These are phyloP conservation scores for Ogataea neopini DNA, from an alignment of 805 yeast species.

Conservation along the genomic window DNA sequence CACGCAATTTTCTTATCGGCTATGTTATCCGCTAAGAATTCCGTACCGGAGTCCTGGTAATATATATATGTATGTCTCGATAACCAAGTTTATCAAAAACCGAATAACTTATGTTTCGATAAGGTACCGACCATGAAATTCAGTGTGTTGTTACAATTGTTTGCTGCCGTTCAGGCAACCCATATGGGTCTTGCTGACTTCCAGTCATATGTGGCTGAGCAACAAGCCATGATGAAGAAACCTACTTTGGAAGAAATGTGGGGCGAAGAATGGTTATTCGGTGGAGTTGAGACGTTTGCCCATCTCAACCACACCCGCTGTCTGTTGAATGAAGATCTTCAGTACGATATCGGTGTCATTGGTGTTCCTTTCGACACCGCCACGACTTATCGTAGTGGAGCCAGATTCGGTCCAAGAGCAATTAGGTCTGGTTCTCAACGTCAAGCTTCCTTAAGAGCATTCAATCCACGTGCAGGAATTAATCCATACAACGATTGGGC, in stretches of 20 bases:
- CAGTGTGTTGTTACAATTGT: background rate
- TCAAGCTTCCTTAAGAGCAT: slow-evolving; percentile 68
- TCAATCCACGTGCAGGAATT: slow-evolving; percentile 55
- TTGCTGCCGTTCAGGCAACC: background rate
- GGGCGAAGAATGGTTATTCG: slow-evolving; percentile 76
- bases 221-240: background rate
- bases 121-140: background rate
- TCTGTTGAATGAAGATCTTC: slow-evolving; percentile 43
- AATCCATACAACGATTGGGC: slow-evolving; percentile 56
- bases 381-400: slow-evolving; percentile 75
- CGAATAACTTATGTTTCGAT: too few species aligned
- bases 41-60: too few species aligned
- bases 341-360: slow-evolving; percentile 68
- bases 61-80: too few species aligned
- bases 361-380: slow-evolving; percentile 89
- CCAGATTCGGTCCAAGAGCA: slow-evolving; percentile 79
- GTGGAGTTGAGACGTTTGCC: slow-evolving; percentile 71
- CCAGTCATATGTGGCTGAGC: background rate
- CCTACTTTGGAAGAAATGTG: slow-evolving; percentile 59
- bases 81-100: too few species aligned
- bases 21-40: background rate
- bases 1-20: background rate
- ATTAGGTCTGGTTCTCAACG: slow-evolving; percentile 70
- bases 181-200: slow-evolving; percentile 1
- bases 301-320: slow-evolving; percentile 66